phyloP scores from a whole-genome alignment of 1,139 yeast species.

The Scheffersomyces illinoinensis region DNA sequence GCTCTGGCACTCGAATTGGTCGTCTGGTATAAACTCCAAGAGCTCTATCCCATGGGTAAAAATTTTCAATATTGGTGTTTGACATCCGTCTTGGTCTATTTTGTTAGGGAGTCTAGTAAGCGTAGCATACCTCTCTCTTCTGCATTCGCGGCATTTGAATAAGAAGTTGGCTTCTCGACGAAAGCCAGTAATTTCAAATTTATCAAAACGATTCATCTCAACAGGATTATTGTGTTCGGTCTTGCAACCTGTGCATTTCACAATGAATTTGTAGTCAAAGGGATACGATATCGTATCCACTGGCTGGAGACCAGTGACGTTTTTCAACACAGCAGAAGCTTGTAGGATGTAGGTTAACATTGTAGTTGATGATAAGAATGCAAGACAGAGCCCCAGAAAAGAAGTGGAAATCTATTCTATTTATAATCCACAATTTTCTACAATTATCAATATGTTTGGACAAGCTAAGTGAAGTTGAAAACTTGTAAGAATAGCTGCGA shows the following conservation, averaged over 20 bases:
- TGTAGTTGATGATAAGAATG: background rate
- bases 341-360: conserved; percentile 6
- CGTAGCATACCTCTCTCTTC: conserved; percentile 17
- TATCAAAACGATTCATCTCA: conserved; percentile 18
- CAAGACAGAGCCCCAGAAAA: background rate
- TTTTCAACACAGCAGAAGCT: conserved; percentile 15
- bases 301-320: conserved; percentile 18
- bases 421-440: background rate
- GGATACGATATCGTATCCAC: conserved; percentile 16
- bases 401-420: background rate
- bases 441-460: background rate
- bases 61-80: conserved; percentile 14
- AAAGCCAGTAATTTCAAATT: conserved; percentile 15
- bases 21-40: conserved; percentile 16
- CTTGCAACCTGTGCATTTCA: conserved; percentile 19
- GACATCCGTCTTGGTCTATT: conserved; percentile 7
- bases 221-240: conserved; percentile 17
- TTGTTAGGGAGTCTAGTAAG: conserved; percentile 9
- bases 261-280: conserved; percentile 18
- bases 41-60: conserved; percentile 19
- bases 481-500: background rate
- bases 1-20: conserved; percentile 16
- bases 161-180: conserved; percentile 19
- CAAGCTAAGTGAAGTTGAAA: background rate
- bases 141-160: conserved; percentile 18